phyloP scores from a whole-genome alignment of 305 asterid genomes.

The Rubia occidens region DNA sequence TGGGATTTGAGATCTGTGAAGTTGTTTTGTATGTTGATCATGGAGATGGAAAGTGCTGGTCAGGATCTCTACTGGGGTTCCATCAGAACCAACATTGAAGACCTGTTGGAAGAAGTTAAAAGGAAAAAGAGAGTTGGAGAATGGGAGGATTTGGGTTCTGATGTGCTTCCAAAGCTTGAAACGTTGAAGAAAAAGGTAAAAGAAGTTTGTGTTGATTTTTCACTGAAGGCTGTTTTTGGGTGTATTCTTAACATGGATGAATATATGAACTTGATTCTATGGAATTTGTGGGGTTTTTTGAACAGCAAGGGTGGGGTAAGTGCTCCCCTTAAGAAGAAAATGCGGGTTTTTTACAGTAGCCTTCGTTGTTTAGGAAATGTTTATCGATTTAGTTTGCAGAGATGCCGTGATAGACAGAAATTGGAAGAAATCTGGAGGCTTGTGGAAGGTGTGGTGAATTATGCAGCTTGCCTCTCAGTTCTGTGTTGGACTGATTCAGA shows the following conservation, averaged over 20 bases:
- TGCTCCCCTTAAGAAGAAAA: not conserved
- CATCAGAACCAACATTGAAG: not conserved
- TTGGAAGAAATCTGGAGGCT: not conserved
- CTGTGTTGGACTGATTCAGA: not conserved
- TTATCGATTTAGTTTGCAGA: not conserved
- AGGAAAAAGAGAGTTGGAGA: not conserved
- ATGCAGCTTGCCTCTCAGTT: not conserved
- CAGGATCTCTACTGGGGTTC: not conserved
- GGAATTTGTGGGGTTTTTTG: not conserved
- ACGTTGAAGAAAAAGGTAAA: not conserved
- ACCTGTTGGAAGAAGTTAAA: not conserved
- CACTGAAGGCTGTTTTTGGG: not conserved
- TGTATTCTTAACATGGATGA: not conserved
- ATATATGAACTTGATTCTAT: not conserved
- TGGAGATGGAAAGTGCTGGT: not conserved
- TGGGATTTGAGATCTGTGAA: slow-evolving; percentile 7
- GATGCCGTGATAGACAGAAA: not conserved
- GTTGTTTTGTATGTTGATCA: not conserved
- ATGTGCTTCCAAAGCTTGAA: not conserved
- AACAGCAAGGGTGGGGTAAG: not conserved
- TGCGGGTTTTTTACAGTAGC: not conserved
- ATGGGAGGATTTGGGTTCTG: not conserved
- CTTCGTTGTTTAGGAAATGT: not conserved
- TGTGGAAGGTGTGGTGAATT: not conserved
- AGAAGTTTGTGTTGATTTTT: not conserved